phyloP scores from a whole-genome alignment of 2,329 filamentous ascomycete genomes.

The Cladosporium cucumerinum region DNA sequence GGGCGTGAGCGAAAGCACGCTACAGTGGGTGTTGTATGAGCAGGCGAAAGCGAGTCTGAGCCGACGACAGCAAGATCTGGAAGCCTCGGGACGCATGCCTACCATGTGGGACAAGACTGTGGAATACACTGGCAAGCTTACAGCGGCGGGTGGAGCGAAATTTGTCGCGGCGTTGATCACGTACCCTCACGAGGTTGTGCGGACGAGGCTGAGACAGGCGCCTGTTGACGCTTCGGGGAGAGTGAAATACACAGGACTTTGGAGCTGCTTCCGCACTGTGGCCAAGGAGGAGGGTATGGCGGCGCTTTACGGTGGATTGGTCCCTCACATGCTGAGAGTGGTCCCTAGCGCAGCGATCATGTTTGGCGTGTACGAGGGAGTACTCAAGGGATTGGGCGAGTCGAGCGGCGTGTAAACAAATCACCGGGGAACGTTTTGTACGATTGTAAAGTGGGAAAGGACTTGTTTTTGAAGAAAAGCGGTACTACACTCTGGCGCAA shows the following conservation, averaged over 20 bases:
- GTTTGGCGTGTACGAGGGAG: constrained; percentile 78
- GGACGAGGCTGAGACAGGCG: constrained; percentile 80
- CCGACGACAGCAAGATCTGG: constrained; percentile 56
- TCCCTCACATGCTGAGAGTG: constrained; percentile 84
- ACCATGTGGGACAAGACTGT: constrained; percentile 71
- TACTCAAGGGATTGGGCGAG: constrained; percentile 47
- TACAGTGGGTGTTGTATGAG: constrained; percentile 95
- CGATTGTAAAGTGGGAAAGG: not conserved
- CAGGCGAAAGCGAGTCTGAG: constrained; percentile 77
- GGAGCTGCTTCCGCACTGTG: constrained; percentile 84
- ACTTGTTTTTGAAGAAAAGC: not conserved
- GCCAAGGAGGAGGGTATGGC: constrained; percentile 85
- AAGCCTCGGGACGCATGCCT: constrained; percentile 58
- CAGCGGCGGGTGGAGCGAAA: constrained; percentile 79
- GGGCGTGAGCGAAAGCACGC: constrained; percentile 81
- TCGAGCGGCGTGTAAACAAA: constrained; percentile 38
- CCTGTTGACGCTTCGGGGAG: constrained; percentile 54
- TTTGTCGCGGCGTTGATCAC: constrained; percentile 78
- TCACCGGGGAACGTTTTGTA: not conserved
- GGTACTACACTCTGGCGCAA: not conserved
- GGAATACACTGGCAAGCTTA: constrained; percentile 73
- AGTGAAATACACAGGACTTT: constrained; percentile 81
- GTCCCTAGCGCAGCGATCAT: constrained; percentile 93
- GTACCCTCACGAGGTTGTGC: constrained; percentile 88
- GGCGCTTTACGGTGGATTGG: constrained; percentile 84